Evolutionary conservation across 2,329 filamentous ascomycete genomes (phyloP).

Genomic region (Aspergillus intermedius): DNA sequence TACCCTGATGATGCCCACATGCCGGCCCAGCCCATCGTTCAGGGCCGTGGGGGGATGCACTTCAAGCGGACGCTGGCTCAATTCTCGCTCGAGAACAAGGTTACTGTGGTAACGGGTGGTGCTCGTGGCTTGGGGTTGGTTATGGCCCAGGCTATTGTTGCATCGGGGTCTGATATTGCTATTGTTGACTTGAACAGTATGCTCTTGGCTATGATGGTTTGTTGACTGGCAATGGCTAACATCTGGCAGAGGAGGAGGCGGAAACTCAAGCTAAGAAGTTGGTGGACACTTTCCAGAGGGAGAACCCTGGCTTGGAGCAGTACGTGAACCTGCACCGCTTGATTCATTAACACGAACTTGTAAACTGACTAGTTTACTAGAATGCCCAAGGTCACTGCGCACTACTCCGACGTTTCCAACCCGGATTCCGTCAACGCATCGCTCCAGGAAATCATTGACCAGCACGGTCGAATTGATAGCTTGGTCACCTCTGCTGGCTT

Average conservation of each 20-base stretch:
- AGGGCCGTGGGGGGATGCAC: slow-evolving; percentile 71
- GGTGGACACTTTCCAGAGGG: slow-evolving; percentile 66
- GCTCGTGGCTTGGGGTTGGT: slow-evolving; percentile 83
- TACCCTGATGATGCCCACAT: slow-evolving; percentile 70
- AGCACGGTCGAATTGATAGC: slow-evolving; percentile 79
- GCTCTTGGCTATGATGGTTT: slow-evolving; percentile 24
- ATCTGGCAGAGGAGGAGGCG: slow-evolving; percentile 67
- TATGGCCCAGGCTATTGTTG: slow-evolving; percentile 86
- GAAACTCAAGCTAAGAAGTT: slow-evolving; percentile 67
- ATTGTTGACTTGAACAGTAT: slow-evolving; percentile 90
- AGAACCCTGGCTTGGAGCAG: slow-evolving; percentile 69
- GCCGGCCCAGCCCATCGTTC: slow-evolving; percentile 63
- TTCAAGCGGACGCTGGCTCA: slow-evolving; percentile 77
- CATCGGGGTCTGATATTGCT: slow-evolving; percentile 80
- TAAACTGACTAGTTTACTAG: slow-evolving; percentile 32
- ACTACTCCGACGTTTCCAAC: slow-evolving; percentile 81
- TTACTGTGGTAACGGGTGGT: slow-evolving; percentile 82
- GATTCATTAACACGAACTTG: neutral
- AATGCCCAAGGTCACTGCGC: slow-evolving; percentile 76
- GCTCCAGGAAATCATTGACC: slow-evolving; percentile 60
- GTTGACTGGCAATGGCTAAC: slow-evolving; percentile 1
- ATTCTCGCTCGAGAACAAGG: slow-evolving; percentile 79
- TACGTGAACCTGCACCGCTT: slow-evolving; percentile 30
- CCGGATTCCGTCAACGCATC: slow-evolving; percentile 70
- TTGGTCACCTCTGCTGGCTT: slow-evolving; percentile 95